Evolutionary conservation across 108 stramenopile species (phyloP), one percentile per base, ranked within the genome.

Genomic region (Parietichytrium sp.): DNA sequence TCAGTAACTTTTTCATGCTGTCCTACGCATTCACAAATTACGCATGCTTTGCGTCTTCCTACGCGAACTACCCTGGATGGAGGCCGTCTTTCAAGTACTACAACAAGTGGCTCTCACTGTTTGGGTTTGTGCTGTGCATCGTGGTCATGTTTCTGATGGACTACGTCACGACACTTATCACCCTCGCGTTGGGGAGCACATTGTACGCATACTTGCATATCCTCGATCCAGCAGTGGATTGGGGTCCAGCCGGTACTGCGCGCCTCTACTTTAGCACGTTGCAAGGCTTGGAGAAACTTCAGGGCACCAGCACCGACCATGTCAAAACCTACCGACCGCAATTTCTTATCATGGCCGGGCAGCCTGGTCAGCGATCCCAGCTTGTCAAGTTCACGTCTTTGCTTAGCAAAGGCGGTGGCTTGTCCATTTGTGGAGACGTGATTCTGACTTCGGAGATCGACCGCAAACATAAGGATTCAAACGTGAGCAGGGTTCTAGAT

Each of bases 1-100:
- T 92, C 51, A 92, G 92, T 54, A 88, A 92, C 53, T 92, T 93
- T 55, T 94, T 92, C 88, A 55, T 94, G 48, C 52, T 91, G 23
- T 93, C 91, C 88, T 94, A 93, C 79, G 89, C 91, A 6, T 89
- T 91, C 15, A 80, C 92, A 20, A 94, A 94, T 85, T 82, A 89
- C 33, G 83, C 86, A 55, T 92, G 92, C 83, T 93, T 91, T 81
- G 81, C 91, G 25, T 86, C 92, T 20, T 84, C 89, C 29, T 81
- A 89, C 79, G 83, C 92, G n/a, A 52, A 86, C 38, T 80, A 88
- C 26, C 93, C 93, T 10, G 92, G 93, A 38, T 94, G 92, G 86
- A 86, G 93, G 15, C 93, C 93, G 7, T 87, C 85, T 8, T 94
- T 91, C 84, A 83, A 83, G 38, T 92, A 87, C 84, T 94, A 89